Evolutionary conservation across 371 early-diverging fungal species (phyloP), one percentile per base, ranked within the genome.

Genomic region (Spiromyces aspiralis): DNA sequence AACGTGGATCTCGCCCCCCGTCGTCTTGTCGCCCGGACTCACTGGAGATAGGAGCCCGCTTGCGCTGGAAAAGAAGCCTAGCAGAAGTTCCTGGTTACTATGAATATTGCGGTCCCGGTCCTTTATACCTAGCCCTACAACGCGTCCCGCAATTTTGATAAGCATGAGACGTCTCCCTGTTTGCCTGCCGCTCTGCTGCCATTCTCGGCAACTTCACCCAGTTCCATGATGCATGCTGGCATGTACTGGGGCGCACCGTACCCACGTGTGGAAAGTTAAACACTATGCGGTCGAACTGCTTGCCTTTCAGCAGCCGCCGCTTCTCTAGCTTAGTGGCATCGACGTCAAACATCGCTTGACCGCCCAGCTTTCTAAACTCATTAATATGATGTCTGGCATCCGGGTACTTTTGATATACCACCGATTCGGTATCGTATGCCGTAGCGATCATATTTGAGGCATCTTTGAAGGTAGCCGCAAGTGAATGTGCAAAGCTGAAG

Each of bases 231-330:
- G 27, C 24, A 35, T 3, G 44, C 13, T 1, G 12, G 45, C 27
- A 13, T 45, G 4, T 23, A 45, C 23, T 45, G n/a, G n/a, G n/a
- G n/a, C n/a, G n/a, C n/a, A n/a, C n/a, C n/a, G n/a, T 71, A 74
- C 93, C 95, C 16, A 79, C 81, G 61, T 95, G 95, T 43, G 95
- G 95, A 64, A 95, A 95, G 65, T 92, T 92, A 66, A 95, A 94
- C n/a, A 90, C 79, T 43, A 94, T 84, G 62, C 79, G 84, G 42
- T 76, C 70, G 55, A 85, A 93, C 42, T 64, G 49, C 47, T 70
- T 69, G 27, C 62, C 67, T 43, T 67, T 74, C n/a, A 90, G 64
- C 28, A 58, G 59, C 60, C 76, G 73, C 49, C 57, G 61, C 43
- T 72, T 78, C 1, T 69, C 64, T 43, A 94, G 57, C 43, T 75